Base-by-base conservation (phyloP, 1,284 basidiomycete genomes). In the Volvariella surrecta region DNA sequence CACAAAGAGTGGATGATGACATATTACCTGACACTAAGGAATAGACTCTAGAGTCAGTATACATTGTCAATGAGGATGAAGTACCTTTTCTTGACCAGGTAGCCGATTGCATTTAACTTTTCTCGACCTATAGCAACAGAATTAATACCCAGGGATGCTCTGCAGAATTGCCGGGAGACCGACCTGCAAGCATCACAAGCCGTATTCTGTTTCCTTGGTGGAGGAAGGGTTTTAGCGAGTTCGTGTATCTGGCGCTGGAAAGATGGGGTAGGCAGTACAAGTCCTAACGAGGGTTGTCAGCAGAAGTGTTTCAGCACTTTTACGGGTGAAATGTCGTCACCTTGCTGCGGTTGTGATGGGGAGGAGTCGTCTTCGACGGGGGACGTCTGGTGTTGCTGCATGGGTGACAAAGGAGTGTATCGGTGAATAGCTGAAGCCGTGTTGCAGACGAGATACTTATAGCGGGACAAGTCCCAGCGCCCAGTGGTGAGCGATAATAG, bases 131-230 rank as follows among this genome's bases (percentile, higher is more conserved):
- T 37, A 46, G 32, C 37, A 48, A 40, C 35, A 49, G 18, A 24
- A 15, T 60, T 42, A 62, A 8, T 35, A 31, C 30, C 9, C 9
- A 55, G n/a, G n/a, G n/a, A 49, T 43, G 44, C 43, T 28, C 24
- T 6, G 32, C 40, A 32, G 34, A 13, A 4, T 18, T 13, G 43
- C 40, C 28, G 35, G 30, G 43, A 42, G 30, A 45, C 24, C 18
- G 28, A 81, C 82, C 82, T 79, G 73, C 89, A 92, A 42, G 85
- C 84, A 66, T 93, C 89, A 60, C 89, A 93, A 18, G 89, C 89
- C 17, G 89, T 88, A 58, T 93, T 93, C 66, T 93, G 89, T 58
- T 89, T 90, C 45, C 85, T 68, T 2, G 86, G 82, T 15, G 83
- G 81, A 1, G 84, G 81, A 0, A 84, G 70, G 0, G 78, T 74